Conservation (phyloP, 495 filamentous ascomycete species). For the Beverwykella pulmonaria region DNA sequence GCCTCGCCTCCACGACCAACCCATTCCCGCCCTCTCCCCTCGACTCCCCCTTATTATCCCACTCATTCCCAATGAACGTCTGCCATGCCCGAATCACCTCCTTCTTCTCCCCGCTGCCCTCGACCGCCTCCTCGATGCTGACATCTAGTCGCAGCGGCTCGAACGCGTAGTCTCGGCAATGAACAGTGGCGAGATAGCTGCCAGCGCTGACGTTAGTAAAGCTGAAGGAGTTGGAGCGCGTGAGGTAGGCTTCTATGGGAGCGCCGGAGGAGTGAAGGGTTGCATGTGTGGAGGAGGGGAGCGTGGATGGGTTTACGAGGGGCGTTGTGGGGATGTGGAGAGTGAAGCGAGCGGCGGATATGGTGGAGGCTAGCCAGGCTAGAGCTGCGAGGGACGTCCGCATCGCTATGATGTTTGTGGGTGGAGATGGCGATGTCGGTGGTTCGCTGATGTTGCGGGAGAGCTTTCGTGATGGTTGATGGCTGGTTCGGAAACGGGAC, state of each 20-base stretch:
- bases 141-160: constrained; percentile 77
- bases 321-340: constrained; percentile 43
- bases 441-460: neutral
- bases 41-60: constrained; percentile 74
- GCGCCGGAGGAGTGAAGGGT: constrained; percentile 60
- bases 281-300: constrained; percentile 72
- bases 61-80: constrained; percentile 85
- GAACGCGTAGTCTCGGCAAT: constrained; percentile 72
- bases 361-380: constrained; percentile 32
- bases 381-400: neutral
- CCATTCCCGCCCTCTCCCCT: constrained; percentile 40
- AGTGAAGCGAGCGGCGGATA: constrained; percentile 46
- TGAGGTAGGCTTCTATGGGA: constrained; percentile 60
- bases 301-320: constrained; percentile 57
- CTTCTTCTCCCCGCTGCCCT: constrained; percentile 48
- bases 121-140: constrained; percentile 20
- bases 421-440: neutral
- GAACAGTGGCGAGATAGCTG: constrained; percentile 80
- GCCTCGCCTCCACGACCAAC: constrained; percentile 60
- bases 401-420: neutral
- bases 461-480: neutral
- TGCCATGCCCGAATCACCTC: constrained; percentile 68
- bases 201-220: constrained; percentile 69
- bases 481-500: too few relatives aligned
- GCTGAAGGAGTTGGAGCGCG: constrained; percentile 65